A percentile compares a stretch with the other conserved stretches of the same genome.
Evolutionary conservation across 1,284 basidiomycete species (phyloP).

Genomic region (Sphagnurus paluster): DNA sequence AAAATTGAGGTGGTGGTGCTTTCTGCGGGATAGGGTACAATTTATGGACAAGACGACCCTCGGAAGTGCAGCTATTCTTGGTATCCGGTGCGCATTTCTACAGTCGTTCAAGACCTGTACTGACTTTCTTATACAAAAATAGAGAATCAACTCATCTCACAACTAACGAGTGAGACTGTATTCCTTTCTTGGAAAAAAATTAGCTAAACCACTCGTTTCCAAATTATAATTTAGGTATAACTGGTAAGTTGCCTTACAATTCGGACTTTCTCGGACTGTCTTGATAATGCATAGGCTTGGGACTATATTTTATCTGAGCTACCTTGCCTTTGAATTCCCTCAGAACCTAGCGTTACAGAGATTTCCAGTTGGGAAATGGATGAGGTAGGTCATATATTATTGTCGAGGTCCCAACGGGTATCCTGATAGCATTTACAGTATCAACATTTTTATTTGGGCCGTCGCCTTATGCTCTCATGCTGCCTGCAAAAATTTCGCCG

Average conservation of each 20-base stretch:
- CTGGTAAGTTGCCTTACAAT: constrained; percentile 16
- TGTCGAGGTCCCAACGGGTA: no score
- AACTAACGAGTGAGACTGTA: constrained; percentile 57
- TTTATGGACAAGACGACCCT: constrained; percentile 77
- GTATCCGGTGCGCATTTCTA: constrained; percentile 48
- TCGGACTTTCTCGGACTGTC: neutral
- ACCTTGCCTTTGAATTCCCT: constrained; percentile 67
- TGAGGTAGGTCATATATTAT: no score
- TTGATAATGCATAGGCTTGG: constrained; percentile 51
- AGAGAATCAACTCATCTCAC: constrained; percentile 53
- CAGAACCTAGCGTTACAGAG: constrained; percentile 75
- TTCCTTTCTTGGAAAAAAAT: no score
- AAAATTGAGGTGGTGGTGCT: neutral
- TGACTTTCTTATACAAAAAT: no score
- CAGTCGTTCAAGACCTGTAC: constrained; percentile 4
- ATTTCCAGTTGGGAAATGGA: constrained; percentile 79
- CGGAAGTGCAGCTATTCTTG: constrained; percentile 64
- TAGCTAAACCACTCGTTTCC: no score
- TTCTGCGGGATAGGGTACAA: constrained; percentile 55
- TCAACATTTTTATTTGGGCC: constrained; percentile 52
- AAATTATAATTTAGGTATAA: no score
- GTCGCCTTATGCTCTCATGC: constrained; percentile 64
- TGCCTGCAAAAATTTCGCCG: constrained; percentile 71
- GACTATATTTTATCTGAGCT: constrained; percentile 70
- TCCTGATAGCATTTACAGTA: constrained; percentile 40